A percentile compares a stretch with the other conserved stretches of the same genome.
These are phyloP conservation scores for Colletotrichum aenigma DNA, from an alignment of 2,329 filamentous ascomycete genomes.

Conservation along the genomic window DNA sequence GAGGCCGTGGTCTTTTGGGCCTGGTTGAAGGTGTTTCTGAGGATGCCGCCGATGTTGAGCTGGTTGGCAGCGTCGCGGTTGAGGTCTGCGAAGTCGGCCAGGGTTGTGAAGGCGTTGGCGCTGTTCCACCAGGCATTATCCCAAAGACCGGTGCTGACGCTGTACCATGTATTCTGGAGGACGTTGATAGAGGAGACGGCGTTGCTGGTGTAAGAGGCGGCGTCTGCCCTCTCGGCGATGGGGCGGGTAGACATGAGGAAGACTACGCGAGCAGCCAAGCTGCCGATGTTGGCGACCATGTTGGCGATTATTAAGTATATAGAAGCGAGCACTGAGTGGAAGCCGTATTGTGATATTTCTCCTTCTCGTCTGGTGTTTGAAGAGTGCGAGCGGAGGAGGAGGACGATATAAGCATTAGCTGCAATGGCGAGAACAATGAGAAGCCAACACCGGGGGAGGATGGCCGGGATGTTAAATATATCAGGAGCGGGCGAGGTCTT, in stretches of 20 bases:
- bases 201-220: conserved; percentile 33
- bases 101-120: conserved; percentile 67
- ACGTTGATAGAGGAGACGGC: conserved; percentile 38
- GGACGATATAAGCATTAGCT: conserved; percentile 13
- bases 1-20: conserved; percentile 45
- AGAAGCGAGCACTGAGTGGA: neutral
- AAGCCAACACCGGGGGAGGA: neutral
- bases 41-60: conserved; percentile 42
- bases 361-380: neutral
- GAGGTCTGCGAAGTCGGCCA: conserved; percentile 57
- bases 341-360: neutral
- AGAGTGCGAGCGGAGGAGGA: neutral
- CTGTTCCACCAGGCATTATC: conserved; percentile 75
- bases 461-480: conserved; percentile 15
- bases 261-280: conserved; percentile 18
- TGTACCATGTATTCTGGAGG: conserved; percentile 65
- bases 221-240: conserved; percentile 10
- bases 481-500: neutral
- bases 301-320: conserved; percentile 7
- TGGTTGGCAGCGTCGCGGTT: conserved; percentile 35
- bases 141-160: conserved; percentile 65
- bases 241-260: conserved; percentile 21
- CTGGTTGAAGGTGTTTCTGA: conserved; percentile 49
- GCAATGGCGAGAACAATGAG: neutral
- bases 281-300: conserved; percentile 21